These are phyloP conservation scores for Sonneratia alba DNA, from an alignment of 345 rosid species.

Conservation along the genomic window DNA sequence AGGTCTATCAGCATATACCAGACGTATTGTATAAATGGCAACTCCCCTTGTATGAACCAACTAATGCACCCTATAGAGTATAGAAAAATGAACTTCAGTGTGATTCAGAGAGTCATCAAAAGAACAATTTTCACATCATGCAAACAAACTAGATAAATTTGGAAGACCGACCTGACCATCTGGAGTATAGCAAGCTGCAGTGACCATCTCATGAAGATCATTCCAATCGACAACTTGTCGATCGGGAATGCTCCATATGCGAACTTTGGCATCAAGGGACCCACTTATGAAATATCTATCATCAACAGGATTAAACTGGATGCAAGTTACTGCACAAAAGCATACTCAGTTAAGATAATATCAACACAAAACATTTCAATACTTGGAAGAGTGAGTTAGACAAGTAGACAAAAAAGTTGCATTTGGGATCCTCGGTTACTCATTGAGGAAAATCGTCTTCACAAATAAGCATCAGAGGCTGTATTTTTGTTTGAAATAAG, in stretches of 20 bases:
- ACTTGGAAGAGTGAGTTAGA: conserved; percentile 12
- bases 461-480: neutral
- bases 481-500: neutral
- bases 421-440: neutral
- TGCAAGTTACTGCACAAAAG: conserved; percentile 74
- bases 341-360: neutral
- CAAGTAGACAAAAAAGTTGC: neutral
- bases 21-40: conserved; percentile 62
- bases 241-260: conserved; percentile 96
- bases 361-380: neutral
- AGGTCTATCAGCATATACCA: conserved; percentile 29
- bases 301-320: conserved; percentile 96
- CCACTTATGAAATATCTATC: conserved; percentile 97
- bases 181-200: conserved; percentile 95
- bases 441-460: neutral
- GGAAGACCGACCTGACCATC: conserved; percentile 70
- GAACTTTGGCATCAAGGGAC: conserved; percentile 91
- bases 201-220: conserved; percentile 98
- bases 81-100: neutral
- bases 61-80: conserved; percentile 69
- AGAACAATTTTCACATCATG: neutral
- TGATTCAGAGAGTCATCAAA: neutral
- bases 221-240: conserved; percentile 89
- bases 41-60: conserved; percentile 91
- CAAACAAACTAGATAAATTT: neutral